phyloP scores from a whole-genome alignment of 2,329 filamentous ascomycete species.

The Diplodia seriata region DNA sequence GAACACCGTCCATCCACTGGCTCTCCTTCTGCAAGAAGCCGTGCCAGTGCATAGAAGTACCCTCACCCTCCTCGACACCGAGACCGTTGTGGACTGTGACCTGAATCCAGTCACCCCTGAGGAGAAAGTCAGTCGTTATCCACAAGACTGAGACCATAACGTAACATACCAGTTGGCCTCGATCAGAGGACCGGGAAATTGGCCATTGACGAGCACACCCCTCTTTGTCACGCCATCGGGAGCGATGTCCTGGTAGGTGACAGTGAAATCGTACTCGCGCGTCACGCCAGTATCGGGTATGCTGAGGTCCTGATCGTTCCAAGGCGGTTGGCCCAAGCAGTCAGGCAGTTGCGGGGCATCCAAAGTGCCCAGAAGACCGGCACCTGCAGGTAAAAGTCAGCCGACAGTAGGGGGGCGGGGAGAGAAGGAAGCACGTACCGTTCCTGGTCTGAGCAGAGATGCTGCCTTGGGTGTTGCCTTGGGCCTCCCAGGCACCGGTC shows the following conservation, averaged over 20 bases:
- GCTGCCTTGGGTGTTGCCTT: constrained; percentile 15
- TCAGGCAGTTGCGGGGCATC: constrained; percentile 15
- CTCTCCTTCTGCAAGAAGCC: constrained; percentile 45
- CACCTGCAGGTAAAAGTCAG: constrained; percentile 9
- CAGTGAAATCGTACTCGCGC: constrained; percentile 35
- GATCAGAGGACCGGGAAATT: constrained; percentile 43
- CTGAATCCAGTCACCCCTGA: constrained; percentile 42
- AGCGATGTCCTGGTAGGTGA: constrained; percentile 33
- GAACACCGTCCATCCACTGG: constrained; percentile 48
- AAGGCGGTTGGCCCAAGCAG: not conserved
- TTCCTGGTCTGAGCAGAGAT: constrained; percentile 18
- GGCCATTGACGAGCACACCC: constrained; percentile 42
- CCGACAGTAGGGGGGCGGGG: not conserved
- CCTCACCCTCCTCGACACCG: constrained; percentile 39
- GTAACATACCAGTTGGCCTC: constrained; percentile 46
- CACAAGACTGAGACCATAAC: constrained; percentile 40
- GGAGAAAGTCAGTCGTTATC: constrained; percentile 32
- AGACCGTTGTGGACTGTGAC: constrained; percentile 40
- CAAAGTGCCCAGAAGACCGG: constrained; percentile 20
- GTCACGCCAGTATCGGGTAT: constrained; percentile 47
- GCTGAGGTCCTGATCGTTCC: constrained; percentile 14
- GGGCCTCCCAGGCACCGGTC: constrained; percentile 19
- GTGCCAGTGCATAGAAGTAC: constrained; percentile 46
- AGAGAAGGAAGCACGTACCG: not conserved
- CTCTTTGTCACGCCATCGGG: constrained; percentile 43